Base-by-base conservation (phyloP, 495 filamentous ascomycete species). In the Podospora pseudocomata region DNA sequence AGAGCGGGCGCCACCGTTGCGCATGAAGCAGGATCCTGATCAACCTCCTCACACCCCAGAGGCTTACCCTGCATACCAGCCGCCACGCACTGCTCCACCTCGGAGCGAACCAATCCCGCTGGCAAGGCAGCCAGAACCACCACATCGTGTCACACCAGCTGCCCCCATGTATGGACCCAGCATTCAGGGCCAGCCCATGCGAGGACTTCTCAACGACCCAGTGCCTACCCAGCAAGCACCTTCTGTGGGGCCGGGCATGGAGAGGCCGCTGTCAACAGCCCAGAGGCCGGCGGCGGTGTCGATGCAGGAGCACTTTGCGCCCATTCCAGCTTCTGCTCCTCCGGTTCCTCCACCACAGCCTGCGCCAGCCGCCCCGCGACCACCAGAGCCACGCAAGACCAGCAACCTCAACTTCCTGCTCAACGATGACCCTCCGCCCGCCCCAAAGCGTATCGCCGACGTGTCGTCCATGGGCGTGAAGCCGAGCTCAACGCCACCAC, bases 391-490 rank as follows among this genome's bases (percentile, higher is more conserved):
- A 15, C 73, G 79, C n/a, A 83, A 83, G 68, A 80, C 76, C 5
- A 83, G 80, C 62, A 84, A 69, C n/a, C 69, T 84, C 64, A 82
- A 83, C 78, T 79, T 81, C n/a, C 71, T 84, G 60, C 72, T 84
- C 23, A 84, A 84, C 69, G 80, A 83, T 55, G 82, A 83, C 26
- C 76, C 78, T n/a, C 77, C 72, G 9, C 80, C 80, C 0, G 30
- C 61, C 28, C 61, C 61, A 13, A 83, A 82, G 73, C 75, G 82
- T 63, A 69, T 82, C 27, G 60, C 57, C 61, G 82, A 85, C 20
- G 73, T 82, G 13, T 67, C 80, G 34, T 23, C 23, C 23, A 64
- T 71, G n/a, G 58, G 72, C 6, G 55, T 70, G 20, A 80, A 81
- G 68, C 62, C 74, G n/a, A 79, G 75, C 44, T 76, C 82, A 5